These are phyloP conservation scores for Phalaenopsis hybrid DNA, from an alignment of 116 monocot species.

Conservation along the genomic window DNA sequence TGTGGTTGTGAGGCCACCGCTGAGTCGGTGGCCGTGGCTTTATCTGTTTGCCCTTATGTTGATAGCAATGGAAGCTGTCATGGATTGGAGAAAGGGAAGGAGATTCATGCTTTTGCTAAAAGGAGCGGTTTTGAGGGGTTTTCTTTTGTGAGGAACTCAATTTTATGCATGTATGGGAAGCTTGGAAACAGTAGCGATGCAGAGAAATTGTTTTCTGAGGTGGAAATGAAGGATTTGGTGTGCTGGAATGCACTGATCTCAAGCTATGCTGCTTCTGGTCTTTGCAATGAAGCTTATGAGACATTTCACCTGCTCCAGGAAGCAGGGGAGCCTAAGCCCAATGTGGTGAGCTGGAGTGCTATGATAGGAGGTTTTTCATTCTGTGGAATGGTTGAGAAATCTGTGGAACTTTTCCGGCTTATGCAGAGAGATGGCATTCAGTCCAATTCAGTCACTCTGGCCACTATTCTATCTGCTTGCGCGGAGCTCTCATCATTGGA, in stretches of 20 bases:
- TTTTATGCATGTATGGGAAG: constrained; percentile 68
- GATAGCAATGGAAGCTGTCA: not conserved
- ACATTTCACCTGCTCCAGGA: constrained; percentile 26
- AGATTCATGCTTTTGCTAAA: constrained; percentile 32
- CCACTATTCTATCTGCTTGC: constrained; percentile 41
- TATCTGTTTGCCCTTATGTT: constrained; percentile 49
- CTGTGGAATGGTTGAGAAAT: constrained; percentile 19
- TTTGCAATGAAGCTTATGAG: constrained; percentile 39
- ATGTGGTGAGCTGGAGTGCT: constrained; percentile 64
- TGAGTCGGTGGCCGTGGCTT: constrained; percentile 36
- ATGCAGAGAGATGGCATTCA: constrained; percentile 29
- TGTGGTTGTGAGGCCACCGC: constrained; percentile 16
- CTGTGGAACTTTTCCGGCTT: constrained; percentile 39
- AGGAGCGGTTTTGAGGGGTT: constrained; percentile 32
- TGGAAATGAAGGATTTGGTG: constrained; percentile 30
- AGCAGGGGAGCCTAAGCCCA: constrained; percentile 18
- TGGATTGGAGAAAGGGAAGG: constrained; percentile 30
- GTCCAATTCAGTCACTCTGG: constrained; percentile 39
- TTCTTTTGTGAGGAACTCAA: constrained; percentile 56
- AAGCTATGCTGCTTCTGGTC: constrained; percentile 41
- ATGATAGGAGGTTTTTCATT: constrained; percentile 45
- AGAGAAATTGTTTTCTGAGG: constrained; percentile 25
- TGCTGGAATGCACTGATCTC: constrained; percentile 70
- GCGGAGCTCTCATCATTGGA: constrained; percentile 32
- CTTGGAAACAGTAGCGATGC: constrained; percentile 38